Base-by-base conservation (phyloP, 768 basidiomycete species). In the Termitomyces sp. region DNA sequence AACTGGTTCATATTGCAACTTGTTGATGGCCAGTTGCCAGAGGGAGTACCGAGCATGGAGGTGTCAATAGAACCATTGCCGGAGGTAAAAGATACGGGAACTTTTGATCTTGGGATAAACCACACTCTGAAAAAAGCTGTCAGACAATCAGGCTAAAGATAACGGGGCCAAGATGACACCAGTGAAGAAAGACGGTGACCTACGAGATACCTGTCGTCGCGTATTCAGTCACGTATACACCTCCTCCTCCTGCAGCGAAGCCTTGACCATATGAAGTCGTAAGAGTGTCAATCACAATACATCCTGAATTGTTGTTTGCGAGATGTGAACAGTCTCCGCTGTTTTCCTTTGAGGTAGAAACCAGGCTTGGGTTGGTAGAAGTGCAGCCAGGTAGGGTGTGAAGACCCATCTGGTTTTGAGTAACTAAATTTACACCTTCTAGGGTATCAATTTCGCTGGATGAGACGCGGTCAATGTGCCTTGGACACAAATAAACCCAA, bases 201-300 rank as follows among this genome's bases (percentile, higher is more conserved):
- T 66, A 87, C 86, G 82, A 85, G 34, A 91, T 83, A 11, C 86
- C 88, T 42, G 72, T 76, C 24, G 76, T 69, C 1, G 88, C 86
- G 59, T 86, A 84, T 68, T 91, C 88, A 1, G 89, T 88, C 20
- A 89, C 84, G 61, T 81, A 93, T 12, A 89, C 80, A 15, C 92
- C 92, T 31, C 92, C 91, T 9, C 84, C 82, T 2, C 77, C 79
- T 4, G 73, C 70, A 1, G 86, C 86, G 66, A 93, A 93, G 2
- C 74, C 83, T 13, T 78, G 75, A 18, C 90, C 90, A 61, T 86
- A 92, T 16, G 84, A 86, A 3, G 72, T 70, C 1, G 79, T 66
- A 31, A 75, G 78, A 0, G 83, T 78, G 62, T 87, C 83, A 18
- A 75, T 72, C 24, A 86, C 79, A 33, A 83, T 76, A 66, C 91